Evolutionary conservation across 305 asterid genomes (phyloP), one percentile per base, ranked within the genome.

Genomic region (Rubia tinctorum): DNA sequence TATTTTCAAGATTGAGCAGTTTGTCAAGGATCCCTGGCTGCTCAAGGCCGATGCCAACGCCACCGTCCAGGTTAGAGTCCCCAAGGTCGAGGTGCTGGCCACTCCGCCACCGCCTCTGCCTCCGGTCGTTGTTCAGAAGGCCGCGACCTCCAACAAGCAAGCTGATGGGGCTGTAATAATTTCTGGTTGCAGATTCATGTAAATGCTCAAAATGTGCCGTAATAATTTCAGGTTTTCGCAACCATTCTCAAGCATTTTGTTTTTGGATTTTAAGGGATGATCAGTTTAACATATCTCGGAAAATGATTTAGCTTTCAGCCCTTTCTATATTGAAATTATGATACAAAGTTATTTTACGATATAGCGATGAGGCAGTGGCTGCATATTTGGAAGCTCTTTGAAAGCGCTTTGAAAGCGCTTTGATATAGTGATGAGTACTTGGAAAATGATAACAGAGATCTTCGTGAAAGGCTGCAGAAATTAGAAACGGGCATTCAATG

Each of bases 361-460:
- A 66, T 74, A 93, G 97, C 34, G 98, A 93, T 79, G 98, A 91
- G 77, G 93, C 93, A 59, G 62, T 93, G 80, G 97, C 98, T 9
- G 96, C 97, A 71, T 89, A 82, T 82, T 44, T 91, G 69, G 97
- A 91, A 88, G 79, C 84, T 79, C n/a, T 88, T 96, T 55, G 98
- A 97, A 75, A 84, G 74, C 75, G 85, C 79, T 58, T 69, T 93
- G 89, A 78, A 77, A 68, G 93, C 89, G 73, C 97, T 93, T 63
- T 81, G n/a, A n/a, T n/a, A n/a, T n/a, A n/a, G n/a, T n/a, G n/a
- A n/a, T n/a, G 83, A 80, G 82, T 80, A 76, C 78, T 77, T 87
- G 78, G 85, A 75, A 71, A 86, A 84, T 78, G 91, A 91, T 82
- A 90, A 88, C 73, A 82, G 77, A 75, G 80, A 75, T 71, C 77